phyloP scores from a whole-genome alignment of 192 early-diverging fungal genomes.

The Backusella parvicylindrica region DNA sequence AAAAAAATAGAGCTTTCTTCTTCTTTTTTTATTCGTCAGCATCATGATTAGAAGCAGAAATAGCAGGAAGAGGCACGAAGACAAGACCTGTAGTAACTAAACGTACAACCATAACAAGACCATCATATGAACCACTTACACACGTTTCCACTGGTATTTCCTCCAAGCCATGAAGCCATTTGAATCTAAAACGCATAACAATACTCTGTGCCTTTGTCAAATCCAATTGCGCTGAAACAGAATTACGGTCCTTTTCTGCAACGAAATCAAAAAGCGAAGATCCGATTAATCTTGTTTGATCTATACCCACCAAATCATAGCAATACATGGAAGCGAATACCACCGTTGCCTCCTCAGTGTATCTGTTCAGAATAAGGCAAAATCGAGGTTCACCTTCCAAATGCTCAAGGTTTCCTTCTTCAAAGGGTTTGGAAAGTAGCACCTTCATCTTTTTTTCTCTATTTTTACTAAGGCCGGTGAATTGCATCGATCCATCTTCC shows the following conservation, averaged over 20 bases:
- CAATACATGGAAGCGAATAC: neutral
- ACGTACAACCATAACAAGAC: slow-evolving; percentile 22
- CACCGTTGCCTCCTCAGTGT: neutral
- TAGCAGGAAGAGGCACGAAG: neutral
- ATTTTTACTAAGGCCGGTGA: neutral
- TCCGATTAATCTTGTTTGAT: neutral
- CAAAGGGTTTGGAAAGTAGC: neutral
- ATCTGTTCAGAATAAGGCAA: slow-evolving; percentile 17
- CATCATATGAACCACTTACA: slow-evolving; percentile 9
- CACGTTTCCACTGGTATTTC: slow-evolving; percentile 13
- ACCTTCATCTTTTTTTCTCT: neutral
- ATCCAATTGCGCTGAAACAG: slow-evolving; percentile 2
- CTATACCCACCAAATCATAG: neutral
- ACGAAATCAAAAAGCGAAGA: slow-evolving; percentile 13
- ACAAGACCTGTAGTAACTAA: neutral
- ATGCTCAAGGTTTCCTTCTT: neutral
- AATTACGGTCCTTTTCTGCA: neutral
- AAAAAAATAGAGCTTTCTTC: neutral
- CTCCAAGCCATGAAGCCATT: slow-evolving; percentile 1
- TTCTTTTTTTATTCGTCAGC: neutral
- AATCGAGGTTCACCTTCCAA: slow-evolving; percentile 21
- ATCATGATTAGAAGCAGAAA: neutral
- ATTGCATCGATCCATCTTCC: neutral
- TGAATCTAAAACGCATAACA: slow-evolving; percentile 2
- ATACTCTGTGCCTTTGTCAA: neutral